These are phyloP conservation scores for Penicillium sp. DNA, from an alignment of 2,329 filamentous ascomycete genomes.

Conservation along the genomic window DNA sequence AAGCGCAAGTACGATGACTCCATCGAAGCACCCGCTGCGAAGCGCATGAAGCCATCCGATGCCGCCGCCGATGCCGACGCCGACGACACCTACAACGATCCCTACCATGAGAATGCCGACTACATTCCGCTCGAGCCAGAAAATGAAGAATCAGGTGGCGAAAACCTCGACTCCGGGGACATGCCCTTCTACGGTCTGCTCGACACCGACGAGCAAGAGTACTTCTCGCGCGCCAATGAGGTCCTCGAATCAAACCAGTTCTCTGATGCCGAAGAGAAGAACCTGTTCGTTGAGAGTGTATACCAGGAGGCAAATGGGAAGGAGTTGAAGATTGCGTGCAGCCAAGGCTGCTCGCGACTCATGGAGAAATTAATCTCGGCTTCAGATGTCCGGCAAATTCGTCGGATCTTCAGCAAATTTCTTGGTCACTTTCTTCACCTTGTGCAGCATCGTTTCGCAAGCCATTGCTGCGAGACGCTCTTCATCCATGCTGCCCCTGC, in stretches of 20 bases:
- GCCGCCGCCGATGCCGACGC: constrained; percentile 13
- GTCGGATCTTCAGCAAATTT: constrained; percentile 81
- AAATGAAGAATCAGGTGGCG: constrained; percentile 21
- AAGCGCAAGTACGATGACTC: constrained; percentile 40
- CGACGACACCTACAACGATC: constrained; percentile 20
- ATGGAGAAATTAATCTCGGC: constrained; percentile 88
- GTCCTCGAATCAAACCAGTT: constrained; percentile 89
- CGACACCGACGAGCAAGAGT: constrained; percentile 89
- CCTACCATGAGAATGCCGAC: constrained; percentile 28
- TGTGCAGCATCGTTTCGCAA: constrained; percentile 92
- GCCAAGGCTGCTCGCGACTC: constrained; percentile 88
- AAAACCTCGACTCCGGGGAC: constrained; percentile 46
- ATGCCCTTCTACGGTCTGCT: constrained; percentile 89
- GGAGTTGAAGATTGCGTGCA: constrained; percentile 92
- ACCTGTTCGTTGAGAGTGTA: constrained; percentile 73
- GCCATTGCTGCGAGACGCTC: constrained; percentile 92
- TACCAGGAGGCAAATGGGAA: constrained; percentile 85
- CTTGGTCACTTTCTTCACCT: constrained; percentile 82
- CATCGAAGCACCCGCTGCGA: constrained; percentile 33
- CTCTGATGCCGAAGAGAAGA: constrained; percentile 67
- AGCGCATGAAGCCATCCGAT: constrained; percentile 39
- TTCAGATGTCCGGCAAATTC: constrained; percentile 75
- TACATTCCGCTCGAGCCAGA: constrained; percentile 39
- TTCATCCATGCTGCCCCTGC: constrained; percentile 79
- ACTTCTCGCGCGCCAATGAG: constrained; percentile 86